phyloP scores from a whole-genome alignment of 768 basidiomycete genomes.

The Mycena chlorophos region DNA sequence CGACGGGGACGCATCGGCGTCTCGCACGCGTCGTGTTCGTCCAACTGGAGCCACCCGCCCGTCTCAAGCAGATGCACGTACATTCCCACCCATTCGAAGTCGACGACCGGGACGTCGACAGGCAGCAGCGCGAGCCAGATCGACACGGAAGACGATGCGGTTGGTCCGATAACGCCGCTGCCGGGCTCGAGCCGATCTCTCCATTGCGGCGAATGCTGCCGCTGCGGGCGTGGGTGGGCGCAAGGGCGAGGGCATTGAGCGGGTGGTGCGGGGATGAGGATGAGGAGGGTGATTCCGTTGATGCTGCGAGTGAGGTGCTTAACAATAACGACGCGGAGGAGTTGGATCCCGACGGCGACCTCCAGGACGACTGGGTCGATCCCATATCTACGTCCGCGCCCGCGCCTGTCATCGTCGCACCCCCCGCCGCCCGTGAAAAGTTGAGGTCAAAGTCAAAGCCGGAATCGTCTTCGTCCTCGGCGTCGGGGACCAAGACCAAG shows the following conservation, averaged over 20 bases:
- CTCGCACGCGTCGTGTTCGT: constrained; percentile 6
- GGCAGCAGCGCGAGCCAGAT: constrained; percentile 38
- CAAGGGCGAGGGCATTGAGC: constrained; percentile 31
- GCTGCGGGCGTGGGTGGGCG: too few species aligned
- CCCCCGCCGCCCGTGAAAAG: too few species aligned
- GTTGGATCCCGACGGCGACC: constrained; percentile 28
- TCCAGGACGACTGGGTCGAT: constrained; percentile 69
- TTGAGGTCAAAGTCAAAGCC: too few species aligned
- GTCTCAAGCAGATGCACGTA: not conserved
- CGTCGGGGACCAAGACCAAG: too few species aligned
- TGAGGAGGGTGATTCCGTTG: constrained; percentile 41
- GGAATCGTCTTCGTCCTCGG: too few species aligned
- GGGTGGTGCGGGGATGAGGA: constrained; percentile 33
- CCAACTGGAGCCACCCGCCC: not conserved
- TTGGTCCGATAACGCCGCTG: constrained; percentile 70
- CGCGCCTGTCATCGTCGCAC: too few species aligned
- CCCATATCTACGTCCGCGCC: too few species aligned
- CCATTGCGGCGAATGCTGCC: constrained; percentile 24
- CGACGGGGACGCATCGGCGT: constrained; percentile 24
- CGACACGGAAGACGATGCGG: constrained; percentile 72
- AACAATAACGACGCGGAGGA: too few species aligned
- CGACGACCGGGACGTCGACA: constrained; percentile 32
- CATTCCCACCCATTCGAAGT: too few species aligned
- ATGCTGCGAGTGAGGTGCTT: constrained; percentile 38
- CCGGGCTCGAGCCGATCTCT: constrained; percentile 42